Base-by-base conservation (phyloP, 305 asterid species). In the Fraxinus velutina region DNA sequence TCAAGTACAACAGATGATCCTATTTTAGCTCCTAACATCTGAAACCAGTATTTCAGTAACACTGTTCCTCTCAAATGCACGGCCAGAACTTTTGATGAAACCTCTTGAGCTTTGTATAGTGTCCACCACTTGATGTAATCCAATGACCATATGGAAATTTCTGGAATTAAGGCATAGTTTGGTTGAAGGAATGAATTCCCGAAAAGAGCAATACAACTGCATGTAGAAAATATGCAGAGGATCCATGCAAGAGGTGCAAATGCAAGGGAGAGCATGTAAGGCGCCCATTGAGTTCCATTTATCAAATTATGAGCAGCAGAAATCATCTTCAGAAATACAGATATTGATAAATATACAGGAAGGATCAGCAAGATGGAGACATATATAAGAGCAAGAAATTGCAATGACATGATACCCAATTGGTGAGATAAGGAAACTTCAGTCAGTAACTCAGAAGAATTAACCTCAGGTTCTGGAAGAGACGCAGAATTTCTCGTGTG, bases 101-200 rank as follows among this genome's bases (percentile, higher is more conserved):
- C 80, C 84, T 93, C 97, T 60, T 92, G 95, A 33, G 92, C 95
- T 85, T 93, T 93, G 78, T 91, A 92, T 8, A 92, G 86, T 2
- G 97, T 87, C 97, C 97, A 93, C 97, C 97, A 93, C 81, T 92
- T 93, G 70, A 92, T 85, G 64, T 87, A 93, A 78, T 89, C 95
- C 27, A 84, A 19, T n/a, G 97, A 92, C 92, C 94, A 92, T 24
- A 91, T 80, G 22, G 97, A 88, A 62, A 84, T 80, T 36, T 85
- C 85, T 27, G 95, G 95, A 47, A 77, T 86, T 68, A 93, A 75
- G 5, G 92, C 92, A 64, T 91, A 93, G 71, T 93, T 93, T 42
- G 93, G 97, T 78, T 92, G 97, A 73, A 93, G 95, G 77, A 93
- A 87, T 29, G 93, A 86, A 29, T 86, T 90, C 27, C 97, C 97